Conservation (phyloP, 2,329 filamentous ascomycete species). For the Claviceps sp. region DNA sequence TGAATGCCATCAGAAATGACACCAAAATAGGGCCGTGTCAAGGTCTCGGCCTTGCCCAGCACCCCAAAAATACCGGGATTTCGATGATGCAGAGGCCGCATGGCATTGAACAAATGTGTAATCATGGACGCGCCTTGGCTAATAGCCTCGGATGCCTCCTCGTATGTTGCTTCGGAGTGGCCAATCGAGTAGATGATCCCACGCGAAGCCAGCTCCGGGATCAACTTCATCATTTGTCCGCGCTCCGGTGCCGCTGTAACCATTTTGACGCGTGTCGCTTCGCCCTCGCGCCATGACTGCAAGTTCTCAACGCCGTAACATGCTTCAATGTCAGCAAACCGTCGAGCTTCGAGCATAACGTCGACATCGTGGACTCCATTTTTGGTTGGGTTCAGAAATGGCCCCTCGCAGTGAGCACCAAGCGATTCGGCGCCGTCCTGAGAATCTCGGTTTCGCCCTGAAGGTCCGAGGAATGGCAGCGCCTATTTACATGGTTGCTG, state of each 20-base stretch:
- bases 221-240: constrained; percentile 54
- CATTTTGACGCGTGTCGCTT: constrained; percentile 49
- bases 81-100: constrained; percentile 80
- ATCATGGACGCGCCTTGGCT: constrained; percentile 74
- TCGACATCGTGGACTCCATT: constrained; percentile 75
- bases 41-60: constrained; percentile 51
- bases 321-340: constrained; percentile 49
- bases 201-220: constrained; percentile 49
- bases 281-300: constrained; percentile 19
- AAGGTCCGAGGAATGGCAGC: constrained; percentile 65
- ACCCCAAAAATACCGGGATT: constrained; percentile 86
- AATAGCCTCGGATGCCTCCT: constrained; percentile 61
- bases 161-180: constrained; percentile 78
- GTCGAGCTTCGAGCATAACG: constrained; percentile 52
- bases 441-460: constrained; percentile 44
- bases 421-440: constrained; percentile 71
- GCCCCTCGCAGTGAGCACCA: constrained; percentile 82
- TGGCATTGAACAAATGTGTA: constrained; percentile 88
- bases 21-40: constrained; percentile 63
- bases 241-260: constrained; percentile 79
- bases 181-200: constrained; percentile 71
- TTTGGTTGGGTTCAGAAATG: constrained; percentile 70
- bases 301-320: constrained; percentile 67
- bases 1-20: constrained; percentile 87
- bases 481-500: constrained; percentile 25